Base-by-base conservation (phyloP, 352 stramenopile species). In the Pseudoperonospora humuli region DNA sequence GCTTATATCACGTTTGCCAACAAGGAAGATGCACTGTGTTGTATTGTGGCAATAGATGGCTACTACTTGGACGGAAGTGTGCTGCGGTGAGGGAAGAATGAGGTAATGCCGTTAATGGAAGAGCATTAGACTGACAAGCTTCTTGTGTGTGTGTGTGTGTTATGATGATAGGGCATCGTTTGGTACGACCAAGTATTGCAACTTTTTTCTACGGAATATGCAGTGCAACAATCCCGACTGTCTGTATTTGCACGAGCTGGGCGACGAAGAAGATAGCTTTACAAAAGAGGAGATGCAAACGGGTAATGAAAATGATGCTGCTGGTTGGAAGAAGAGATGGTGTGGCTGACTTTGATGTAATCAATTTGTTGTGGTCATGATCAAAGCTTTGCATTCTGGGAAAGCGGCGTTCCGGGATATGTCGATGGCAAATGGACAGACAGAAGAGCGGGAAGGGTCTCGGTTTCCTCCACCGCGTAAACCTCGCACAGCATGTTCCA, bases 111-210 rank as follows among this genome's bases (percentile, higher is more conserved):
- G 7, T 27, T 27, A 10, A 8, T 10, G 23, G 23, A 5, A 27
- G 23, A 27, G 10, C 10, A 27, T 27, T 27, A 8, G 7, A 26
- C 7, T 26, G 23, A 26, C 23, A 26, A 26, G 3, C 3, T 27
- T 29, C 8, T 10, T 7, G 8, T 29, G 26, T 10, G 3, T 11
- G 5, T 29, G 5, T 29, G 11, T 39, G 9, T 26, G 8, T 19
- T 11, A 3, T 19, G 4, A 21, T 27, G 34, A 27, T 34, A 95
- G 86, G 18, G 89, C 88, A 6, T 95, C 78, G 18, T 97, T 96
- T 62, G 92, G 92, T 11, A 97, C 90, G 10, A 97, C 87, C 45
- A 97, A 97, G 67, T 97, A 97, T 57, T 97, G 92, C 67, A 96
- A 97, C 60, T 90, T 85, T 46, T 97, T 97, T 50, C 57, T 97